A percentile compares a stretch with the other conserved stretches of the same genome.
Conservation (phyloP, 177 flowering plant species). For the Vitis hybrid region DNA sequence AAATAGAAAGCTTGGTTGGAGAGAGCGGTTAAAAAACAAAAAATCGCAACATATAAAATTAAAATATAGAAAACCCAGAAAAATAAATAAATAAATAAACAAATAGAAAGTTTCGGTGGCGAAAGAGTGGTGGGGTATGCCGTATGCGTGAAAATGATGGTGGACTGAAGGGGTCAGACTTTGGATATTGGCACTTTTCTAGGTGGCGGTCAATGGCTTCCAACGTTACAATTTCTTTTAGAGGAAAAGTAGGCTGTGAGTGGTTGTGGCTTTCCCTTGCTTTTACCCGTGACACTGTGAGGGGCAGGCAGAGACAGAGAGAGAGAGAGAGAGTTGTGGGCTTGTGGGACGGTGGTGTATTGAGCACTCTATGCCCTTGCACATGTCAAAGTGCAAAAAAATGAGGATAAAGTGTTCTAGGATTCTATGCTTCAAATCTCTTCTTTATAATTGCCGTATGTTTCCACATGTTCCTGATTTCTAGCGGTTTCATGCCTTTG, state of each 20-base stretch:
- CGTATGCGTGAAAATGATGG: not conserved
- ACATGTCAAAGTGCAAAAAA: no score
- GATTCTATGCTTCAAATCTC: no score
- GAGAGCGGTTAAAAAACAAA: no score
- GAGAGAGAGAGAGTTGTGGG: constrained; percentile 6
- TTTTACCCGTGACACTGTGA: not conserved
- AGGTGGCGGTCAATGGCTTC: not conserved
- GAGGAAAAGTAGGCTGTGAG: not conserved
- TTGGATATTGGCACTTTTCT: not conserved
- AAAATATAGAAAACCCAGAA: not conserved
- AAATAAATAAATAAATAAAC: no score
- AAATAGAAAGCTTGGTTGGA: no score
- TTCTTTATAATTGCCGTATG: no score
- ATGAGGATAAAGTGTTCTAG: no score
- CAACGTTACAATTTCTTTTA: constrained; percentile 22
- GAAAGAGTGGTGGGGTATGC: not conserved
- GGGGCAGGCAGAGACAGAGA: not conserved
- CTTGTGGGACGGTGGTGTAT: constrained; percentile 16
- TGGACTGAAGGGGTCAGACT: constrained; percentile 5
- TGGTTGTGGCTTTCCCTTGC: not conserved
- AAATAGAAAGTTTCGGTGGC: not conserved
- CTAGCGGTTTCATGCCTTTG: no score
- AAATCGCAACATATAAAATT: no score
- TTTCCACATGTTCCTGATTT: no score
- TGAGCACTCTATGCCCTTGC: not conserved